Conservation (phyloP, 345 rosid genomes). For the Populus deltoides region DNA sequence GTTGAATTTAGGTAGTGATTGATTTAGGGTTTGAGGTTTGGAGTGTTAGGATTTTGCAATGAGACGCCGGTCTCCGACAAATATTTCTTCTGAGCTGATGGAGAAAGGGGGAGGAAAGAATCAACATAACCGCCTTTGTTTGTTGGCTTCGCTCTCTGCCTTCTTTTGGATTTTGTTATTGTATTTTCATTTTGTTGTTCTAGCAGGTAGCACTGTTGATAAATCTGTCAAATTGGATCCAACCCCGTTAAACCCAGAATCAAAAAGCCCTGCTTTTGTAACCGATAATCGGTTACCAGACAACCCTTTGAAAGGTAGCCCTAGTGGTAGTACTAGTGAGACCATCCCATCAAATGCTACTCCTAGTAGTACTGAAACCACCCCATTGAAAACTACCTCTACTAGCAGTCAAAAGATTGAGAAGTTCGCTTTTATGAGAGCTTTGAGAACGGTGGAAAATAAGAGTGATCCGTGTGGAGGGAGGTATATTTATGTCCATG, state of each 20-base stretch:
- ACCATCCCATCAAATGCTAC: background rate
- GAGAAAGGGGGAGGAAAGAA: conserved; percentile 60
- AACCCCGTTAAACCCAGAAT: conserved; percentile 17
- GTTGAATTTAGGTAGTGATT: background rate
- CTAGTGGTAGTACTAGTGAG: conserved; percentile 5
- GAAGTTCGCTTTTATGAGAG: conserved; percentile 53
- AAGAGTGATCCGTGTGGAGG: conserved; percentile 84
- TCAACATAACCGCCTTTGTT: conserved; percentile 51
- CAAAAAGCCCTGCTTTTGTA: conserved; percentile 24
- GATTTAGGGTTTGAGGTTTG: conserved; percentile 6
- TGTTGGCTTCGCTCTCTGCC: conserved; percentile 49
- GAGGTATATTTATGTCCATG: conserved; percentile 73
- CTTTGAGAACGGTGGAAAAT: conserved; percentile 68
- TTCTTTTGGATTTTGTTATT: conserved; percentile 65
- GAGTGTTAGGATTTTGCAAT: conserved; percentile 27
- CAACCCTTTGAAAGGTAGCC: background rate
- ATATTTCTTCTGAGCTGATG: conserved; percentile 38
- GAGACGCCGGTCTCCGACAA: conserved; percentile 66
- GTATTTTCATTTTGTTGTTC: conserved; percentile 63
- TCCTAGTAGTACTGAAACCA: conserved; percentile 3
- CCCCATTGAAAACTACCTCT: background rate
- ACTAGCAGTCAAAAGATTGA: conserved; percentile 11
- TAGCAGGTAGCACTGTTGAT: conserved; percentile 34
- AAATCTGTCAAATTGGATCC: conserved; percentile 36
- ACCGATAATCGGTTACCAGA: conserved; percentile 10